Percentiles rank a stretch among this genome's conserved stretches.
phyloP scores from a whole-genome alignment of 371 early-diverging fungal genomes.

The Blastocladiella emersonii region DNA sequence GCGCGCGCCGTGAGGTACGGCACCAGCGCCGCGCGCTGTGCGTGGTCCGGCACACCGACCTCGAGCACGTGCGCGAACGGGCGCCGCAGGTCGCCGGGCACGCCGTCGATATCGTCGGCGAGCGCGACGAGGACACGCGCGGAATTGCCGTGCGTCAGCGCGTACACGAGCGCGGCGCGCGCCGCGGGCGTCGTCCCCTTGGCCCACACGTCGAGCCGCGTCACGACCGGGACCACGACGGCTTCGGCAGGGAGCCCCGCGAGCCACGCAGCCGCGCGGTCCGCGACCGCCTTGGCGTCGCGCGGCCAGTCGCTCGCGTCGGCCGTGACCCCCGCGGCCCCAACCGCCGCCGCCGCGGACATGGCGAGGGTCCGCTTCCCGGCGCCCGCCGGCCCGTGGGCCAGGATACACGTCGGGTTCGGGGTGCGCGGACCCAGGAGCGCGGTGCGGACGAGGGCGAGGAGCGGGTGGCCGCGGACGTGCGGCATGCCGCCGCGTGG shows the following conservation, averaged over 20 bases:
- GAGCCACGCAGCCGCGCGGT: neutral
- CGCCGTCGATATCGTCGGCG: neutral
- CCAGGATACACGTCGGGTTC: neutral
- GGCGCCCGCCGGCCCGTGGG: neutral
- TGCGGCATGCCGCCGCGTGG: neutral
- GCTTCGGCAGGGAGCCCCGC: neutral
- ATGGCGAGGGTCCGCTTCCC: neutral
- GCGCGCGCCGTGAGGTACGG: neutral
- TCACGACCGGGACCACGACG: neutral
- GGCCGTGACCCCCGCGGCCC: neutral
- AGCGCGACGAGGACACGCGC: neutral
- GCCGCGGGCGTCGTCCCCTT: neutral
- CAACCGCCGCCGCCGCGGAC: neutral
- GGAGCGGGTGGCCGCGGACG: neutral
- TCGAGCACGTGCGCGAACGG: neutral
- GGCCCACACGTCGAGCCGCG: neutral
- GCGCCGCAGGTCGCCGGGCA: neutral
- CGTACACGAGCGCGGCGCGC: neutral
- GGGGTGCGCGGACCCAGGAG: neutral
- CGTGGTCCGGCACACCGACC: neutral
- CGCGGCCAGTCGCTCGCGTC: neutral
- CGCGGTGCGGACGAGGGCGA: neutral
- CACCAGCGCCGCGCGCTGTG: neutral
- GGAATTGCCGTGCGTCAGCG: neutral
- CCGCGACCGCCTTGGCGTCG: neutral